Base-by-base conservation (phyloP, 2,329 filamentous ascomycete species). In the Fusarium tanahbumbuense region DNA sequence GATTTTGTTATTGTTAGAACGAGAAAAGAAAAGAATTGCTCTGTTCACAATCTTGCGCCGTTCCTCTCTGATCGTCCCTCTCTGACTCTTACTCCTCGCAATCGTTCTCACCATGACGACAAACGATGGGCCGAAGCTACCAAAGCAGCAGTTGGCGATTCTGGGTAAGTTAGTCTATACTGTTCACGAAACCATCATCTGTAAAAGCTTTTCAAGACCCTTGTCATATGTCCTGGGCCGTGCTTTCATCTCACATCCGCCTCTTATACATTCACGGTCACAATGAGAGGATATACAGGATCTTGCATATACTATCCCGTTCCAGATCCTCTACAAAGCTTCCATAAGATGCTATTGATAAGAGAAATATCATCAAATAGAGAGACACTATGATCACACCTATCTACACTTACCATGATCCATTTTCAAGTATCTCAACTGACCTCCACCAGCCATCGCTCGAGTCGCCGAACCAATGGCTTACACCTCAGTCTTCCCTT, bases 401-500 rank as follows among this genome's bases (percentile, higher is more conserved):
- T n/a, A 34, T 22, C 28, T 42, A 44, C 28, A 45, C 28, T 23
- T 42, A 69, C 40, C 41, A 50, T 68, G 63, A 59, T 71, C 73
- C 69, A 61, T 42, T 49, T 48, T 54, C 64, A 64, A 44, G 55
- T 68, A 68, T 60, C 61, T 47, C 49, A 46, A 75, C 81, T 83
- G 76, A 84, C 76, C 64, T 60, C 18, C 16, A 32, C 61, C 72
- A 93, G 92, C 91, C 77, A 86, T 93, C 82, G 93, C 91, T 77
- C 87, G 92, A 76, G 92, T 95, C 76, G 90, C 92, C 65, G 92
- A 95, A 78, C 92, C 92, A 11, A 81, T 91, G 65, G 87, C 91
- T 10, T 83, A 92, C 73, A 93, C 91, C 16, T 92, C 90, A 25
- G 88, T 93, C 68, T 90, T 90, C 65, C 91, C 91, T 77, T 87